Base-by-base conservation (phyloP, 768 basidiomycete genomes). In the Xerocomus potaroensis region DNA sequence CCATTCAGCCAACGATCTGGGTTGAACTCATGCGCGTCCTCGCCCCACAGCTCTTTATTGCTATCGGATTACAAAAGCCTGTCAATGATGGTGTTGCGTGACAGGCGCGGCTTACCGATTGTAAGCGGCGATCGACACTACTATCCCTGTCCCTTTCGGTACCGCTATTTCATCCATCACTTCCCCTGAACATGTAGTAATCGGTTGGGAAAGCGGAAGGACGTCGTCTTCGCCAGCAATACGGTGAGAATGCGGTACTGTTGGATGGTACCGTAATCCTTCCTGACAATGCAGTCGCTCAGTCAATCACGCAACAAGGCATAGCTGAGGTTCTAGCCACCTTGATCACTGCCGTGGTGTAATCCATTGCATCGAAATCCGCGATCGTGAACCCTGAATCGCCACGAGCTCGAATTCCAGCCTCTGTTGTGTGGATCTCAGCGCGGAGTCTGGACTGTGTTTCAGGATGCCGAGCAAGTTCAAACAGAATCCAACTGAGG, bases 361-460 rank as follows among this genome's bases (percentile, higher is more conserved):
- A 79, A 16, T 70, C 66, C 78, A 81, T 80, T 16, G 54, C 58
- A 27, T 79, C 76, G 48, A 79, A 67, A 55, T 80, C 87, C 0
- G 69, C 41, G 39, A 29, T 8, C 6, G 41, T 48, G n/a, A 48
- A 39, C 18, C 48, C 36, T 10, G 41, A 16, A 32, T 43, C 42
- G 6, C 43, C 41, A 15, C 37, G 50, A 16, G 36, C 36, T n/a
- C 11, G 47, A 14, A 43, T 22, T n/a, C 30, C 16, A 19, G 47
- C 36, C 26, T 48, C 41, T 14, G 24, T 22, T 30, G 29, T 18
- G 7, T 37, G 45, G 30, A 58, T 51, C 40, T 60, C 59, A 2
- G 16, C 67, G 14, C 88, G 78, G 18, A 91, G 76, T 47, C 71
- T 74, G 3, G 65, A 63, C 58, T 91, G 87, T 3, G 80, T 62